A percentile compares a stretch with the other conserved stretches of the same genome.
These are phyloP conservation scores for Echinosphaeria canescens DNA, from an alignment of 2,329 filamentous ascomycete species.

Conservation along the genomic window DNA sequence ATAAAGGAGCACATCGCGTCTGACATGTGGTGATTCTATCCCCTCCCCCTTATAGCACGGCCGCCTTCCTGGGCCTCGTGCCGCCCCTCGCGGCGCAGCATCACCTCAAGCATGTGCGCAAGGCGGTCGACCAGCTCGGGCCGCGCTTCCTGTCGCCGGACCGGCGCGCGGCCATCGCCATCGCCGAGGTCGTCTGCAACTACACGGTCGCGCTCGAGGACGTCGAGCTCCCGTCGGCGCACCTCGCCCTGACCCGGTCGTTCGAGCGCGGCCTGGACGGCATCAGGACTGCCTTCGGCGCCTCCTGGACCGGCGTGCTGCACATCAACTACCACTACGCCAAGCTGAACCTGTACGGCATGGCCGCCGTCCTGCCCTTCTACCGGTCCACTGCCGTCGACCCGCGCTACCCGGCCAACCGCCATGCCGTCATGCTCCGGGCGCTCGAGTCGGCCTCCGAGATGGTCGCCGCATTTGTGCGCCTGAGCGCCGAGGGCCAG, in stretches of 20 bases:
- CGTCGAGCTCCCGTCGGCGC: neutral
- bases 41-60: no score
- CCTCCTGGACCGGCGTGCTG: neutral
- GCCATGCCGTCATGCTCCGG: no score
- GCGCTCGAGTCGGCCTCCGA: no score
- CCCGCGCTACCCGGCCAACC: no score
- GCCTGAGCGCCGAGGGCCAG: no score
- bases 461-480: no score
- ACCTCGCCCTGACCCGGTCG: neutral
- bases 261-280: neutral
- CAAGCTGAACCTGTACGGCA: neutral
- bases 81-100: neutral
- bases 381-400: no score
- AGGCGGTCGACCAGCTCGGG: neutral
- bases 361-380: neutral
- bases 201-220: neutral
- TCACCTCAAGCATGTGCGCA: neutral
- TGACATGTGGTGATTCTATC: no score
- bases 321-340: neutral
- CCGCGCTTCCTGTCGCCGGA: neutral
- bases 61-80: neutral
- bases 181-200: neutral
- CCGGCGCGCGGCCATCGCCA: neutral
- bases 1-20: no score
- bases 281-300: neutral